Conservation (phyloP, 495 filamentous ascomycete species). For the Neurospora sp. region DNA sequence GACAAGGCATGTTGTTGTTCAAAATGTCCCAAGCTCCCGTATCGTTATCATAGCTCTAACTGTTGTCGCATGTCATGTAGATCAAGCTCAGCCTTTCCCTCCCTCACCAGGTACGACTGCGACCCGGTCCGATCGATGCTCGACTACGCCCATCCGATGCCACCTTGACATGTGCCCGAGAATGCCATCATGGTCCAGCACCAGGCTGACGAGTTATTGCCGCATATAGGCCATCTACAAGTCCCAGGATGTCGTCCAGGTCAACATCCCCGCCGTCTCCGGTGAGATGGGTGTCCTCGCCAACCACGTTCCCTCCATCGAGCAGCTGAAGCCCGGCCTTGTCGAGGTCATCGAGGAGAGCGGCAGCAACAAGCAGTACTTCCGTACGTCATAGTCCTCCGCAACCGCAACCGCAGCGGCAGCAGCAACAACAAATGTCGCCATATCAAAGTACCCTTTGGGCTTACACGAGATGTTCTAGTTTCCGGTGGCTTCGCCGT, state of each 20-base stretch:
- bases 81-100: conserved; percentile 96
- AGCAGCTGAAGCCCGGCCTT: conserved; percentile 94
- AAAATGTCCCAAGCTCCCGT: conserved; percentile 7
- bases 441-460: conserved; percentile 9
- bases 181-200: neutral
- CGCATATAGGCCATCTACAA: conserved; percentile 44
- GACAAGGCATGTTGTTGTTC: conserved; percentile 47
- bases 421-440: neutral
- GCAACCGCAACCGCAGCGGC: neutral
- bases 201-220: conserved; percentile 33
- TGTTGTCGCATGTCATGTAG: conserved; percentile 37
- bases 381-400: conserved; percentile 57
- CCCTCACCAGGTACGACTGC: conserved; percentile 82
- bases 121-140: conserved; percentile 4
- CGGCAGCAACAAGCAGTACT: conserved; percentile 88
- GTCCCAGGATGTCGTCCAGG: conserved; percentile 72
- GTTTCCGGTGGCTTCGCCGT: conserved; percentile 96
- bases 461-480: conserved; percentile 25
- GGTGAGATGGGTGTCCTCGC: conserved; percentile 99
- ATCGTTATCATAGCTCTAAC: conserved; percentile 11
- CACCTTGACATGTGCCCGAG: neutral
- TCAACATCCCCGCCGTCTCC: conserved; percentile 96
- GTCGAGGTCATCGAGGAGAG: conserved; percentile 94
- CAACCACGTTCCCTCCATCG: conserved; percentile 97
- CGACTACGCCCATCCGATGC: neutral